phyloP scores from a whole-genome alignment of 1,284 basidiomycete species.

The Caloboletus firmus region DNA sequence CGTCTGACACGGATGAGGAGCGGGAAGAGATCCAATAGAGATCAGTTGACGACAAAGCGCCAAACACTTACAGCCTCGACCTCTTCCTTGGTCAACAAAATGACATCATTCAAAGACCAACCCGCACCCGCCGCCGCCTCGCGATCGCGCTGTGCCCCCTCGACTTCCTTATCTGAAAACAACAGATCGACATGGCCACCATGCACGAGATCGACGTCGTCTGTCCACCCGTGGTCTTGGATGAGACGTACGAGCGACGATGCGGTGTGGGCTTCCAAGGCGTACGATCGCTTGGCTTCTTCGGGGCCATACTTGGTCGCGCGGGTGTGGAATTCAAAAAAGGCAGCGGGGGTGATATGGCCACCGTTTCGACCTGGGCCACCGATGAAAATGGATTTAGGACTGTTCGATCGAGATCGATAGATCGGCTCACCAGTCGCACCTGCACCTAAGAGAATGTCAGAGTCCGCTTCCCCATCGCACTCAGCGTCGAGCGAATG shows the following conservation, averaged over 20 bases:
- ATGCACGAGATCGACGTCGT: constrained; percentile 61
- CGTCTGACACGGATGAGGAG: constrained; percentile 36
- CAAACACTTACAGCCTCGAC: constrained; percentile 44
- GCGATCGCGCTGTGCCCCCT: constrained; percentile 44
- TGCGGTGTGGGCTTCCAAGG: constrained; percentile 60
- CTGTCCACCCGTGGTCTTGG: constrained; percentile 41
- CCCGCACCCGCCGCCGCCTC: constrained; percentile 57
- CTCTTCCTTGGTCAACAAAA: constrained; percentile 50
- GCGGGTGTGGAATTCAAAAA: constrained; percentile 46
- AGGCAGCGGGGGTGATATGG: constrained; percentile 61
- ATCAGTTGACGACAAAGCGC: background rate
- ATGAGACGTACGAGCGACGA: constrained; percentile 52
- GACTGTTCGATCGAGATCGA: background rate
- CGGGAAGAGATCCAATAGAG: background rate
- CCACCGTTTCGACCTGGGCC: constrained; percentile 71
- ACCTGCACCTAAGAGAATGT: constrained; percentile 53
- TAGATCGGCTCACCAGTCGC: constrained; percentile 58
- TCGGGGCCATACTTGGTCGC: constrained; percentile 45
- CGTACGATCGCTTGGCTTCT: constrained; percentile 55
- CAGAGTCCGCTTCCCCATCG: background rate
- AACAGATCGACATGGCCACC: constrained; percentile 57
- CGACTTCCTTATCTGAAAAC: constrained; percentile 48
- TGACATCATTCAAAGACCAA: constrained; percentile 44
- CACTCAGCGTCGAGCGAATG: background rate
- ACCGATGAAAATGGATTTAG: background rate